phyloP scores from a whole-genome alignment of 352 stramenopile species.

The Globisporangium middletonii region DNA sequence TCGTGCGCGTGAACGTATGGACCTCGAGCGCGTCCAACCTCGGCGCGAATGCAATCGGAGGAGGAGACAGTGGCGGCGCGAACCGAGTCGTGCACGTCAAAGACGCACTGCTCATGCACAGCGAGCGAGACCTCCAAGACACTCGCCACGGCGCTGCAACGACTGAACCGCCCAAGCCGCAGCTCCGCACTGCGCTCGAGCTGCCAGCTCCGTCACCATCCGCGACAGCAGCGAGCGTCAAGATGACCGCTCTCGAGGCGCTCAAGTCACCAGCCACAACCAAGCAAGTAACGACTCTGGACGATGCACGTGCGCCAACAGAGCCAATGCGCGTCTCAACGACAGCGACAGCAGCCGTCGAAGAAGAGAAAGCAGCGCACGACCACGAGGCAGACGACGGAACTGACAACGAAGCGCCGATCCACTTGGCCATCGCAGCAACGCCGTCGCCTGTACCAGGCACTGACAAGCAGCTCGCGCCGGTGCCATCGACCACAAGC shows the following conservation, averaged over 20 bases:
- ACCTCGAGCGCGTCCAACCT: neutral
- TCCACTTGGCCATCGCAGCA: slow-evolving; percentile 3
- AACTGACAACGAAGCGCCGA: slow-evolving; percentile 4
- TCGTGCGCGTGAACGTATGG: slow-evolving; percentile 17
- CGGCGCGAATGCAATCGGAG: slow-evolving; percentile 6
- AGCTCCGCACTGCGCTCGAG: slow-evolving; percentile 7
- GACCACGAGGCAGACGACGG: slow-evolving; percentile 10
- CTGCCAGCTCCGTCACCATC: neutral
- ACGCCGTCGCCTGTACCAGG: neutral
- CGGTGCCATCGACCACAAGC: neutral
- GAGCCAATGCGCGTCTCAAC: neutral
- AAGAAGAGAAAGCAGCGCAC: slow-evolving; percentile 15
- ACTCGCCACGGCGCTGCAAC: neutral
- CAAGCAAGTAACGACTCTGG: neutral
- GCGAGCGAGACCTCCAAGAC: slow-evolving; percentile 6
- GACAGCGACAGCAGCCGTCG: neutral
- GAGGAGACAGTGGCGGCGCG: neutral
- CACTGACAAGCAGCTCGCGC: neutral
- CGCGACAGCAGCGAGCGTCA: neutral
- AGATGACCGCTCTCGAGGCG: slow-evolving; percentile 1
- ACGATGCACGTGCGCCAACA: slow-evolving; percentile 4
- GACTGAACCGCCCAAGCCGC: neutral
- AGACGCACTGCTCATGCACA: slow-evolving; percentile 7
- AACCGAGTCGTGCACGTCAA: slow-evolving; percentile 4
- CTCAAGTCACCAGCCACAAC: slow-evolving; percentile 4